These are phyloP conservation scores for Platismatia glauca DNA, from an alignment of 495 filamentous ascomycete species.

Conservation along the genomic window DNA sequence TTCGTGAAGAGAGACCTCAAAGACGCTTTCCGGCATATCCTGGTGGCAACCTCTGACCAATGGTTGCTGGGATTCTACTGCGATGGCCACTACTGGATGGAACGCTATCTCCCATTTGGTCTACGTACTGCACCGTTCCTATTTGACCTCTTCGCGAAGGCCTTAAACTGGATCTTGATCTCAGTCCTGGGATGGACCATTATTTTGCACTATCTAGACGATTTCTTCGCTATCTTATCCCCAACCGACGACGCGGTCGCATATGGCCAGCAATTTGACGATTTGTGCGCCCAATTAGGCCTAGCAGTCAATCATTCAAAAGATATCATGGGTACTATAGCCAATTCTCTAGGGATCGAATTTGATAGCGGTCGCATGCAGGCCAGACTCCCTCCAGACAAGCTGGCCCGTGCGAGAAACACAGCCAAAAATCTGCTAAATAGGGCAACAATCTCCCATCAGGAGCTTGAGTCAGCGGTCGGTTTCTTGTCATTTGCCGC, in stretches of 20 bases:
- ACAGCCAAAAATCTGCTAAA: background rate
- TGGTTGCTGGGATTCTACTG: background rate
- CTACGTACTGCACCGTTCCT: background rate
- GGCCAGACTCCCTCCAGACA: background rate
- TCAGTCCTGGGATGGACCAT: background rate
- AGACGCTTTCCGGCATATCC: background rate
- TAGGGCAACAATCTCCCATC: background rate
- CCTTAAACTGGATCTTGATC: background rate
- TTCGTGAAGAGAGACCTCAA: background rate
- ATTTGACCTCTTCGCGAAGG: background rate
- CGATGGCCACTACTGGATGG: background rate
- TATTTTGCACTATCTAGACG: background rate
- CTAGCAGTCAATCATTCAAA: background rate
- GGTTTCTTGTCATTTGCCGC: background rate
- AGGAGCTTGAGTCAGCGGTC: background rate
- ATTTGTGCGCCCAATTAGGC: background rate
- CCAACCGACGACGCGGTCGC: background rate
- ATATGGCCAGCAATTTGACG: background rate
- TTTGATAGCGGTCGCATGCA: background rate
- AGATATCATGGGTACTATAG: background rate
- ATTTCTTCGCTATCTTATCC: background rate
- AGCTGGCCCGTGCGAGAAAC: background rate
- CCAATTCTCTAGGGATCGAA: background rate
- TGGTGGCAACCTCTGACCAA: background rate
- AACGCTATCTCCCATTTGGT: background rate